A percentile compares a stretch with the other conserved stretches of the same genome.
These are phyloP conservation scores for Phlyctochytrium planicorne DNA, from an alignment of 192 early-diverging fungal genomes.

Conservation along the genomic window DNA sequence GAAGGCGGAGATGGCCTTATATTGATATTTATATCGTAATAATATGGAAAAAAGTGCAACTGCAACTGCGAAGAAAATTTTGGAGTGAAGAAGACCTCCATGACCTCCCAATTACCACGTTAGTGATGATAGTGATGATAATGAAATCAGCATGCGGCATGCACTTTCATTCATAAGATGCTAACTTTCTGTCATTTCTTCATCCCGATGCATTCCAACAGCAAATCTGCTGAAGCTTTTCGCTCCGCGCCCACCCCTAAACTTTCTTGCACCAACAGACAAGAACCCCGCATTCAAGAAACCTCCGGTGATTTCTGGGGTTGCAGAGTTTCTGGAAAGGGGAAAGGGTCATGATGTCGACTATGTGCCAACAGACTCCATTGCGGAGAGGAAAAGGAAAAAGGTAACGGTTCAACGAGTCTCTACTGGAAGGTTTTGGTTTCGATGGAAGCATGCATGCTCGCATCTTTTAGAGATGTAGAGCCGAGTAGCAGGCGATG, in stretches of 20 bases:
- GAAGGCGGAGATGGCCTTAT: constrained; percentile 13
- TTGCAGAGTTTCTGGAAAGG: constrained; percentile 58
- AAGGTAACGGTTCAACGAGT: too few species aligned
- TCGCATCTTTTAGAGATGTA: too few species aligned
- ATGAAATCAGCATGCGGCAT: neutral
- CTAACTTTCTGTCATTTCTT: neutral
- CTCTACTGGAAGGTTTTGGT: neutral
- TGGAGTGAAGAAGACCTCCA: neutral
- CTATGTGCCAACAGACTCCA: constrained; percentile 69
- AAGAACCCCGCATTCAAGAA: constrained; percentile 55
- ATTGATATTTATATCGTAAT: neutral
- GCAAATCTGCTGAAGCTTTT: constrained; percentile 77
- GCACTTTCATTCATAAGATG: neutral
- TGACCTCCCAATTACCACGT: constrained; percentile 35
- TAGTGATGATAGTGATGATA: neutral
- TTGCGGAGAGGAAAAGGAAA: constrained; percentile 66
- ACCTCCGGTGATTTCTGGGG: constrained; percentile 52
- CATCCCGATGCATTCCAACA: constrained; percentile 38
- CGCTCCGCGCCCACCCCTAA: constrained; percentile 77
- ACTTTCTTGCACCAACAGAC: constrained; percentile 65
- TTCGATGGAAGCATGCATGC: too few species aligned
- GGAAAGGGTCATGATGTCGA: constrained; percentile 62
- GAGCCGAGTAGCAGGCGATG: too few species aligned
- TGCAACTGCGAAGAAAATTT: neutral
- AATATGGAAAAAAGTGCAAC: neutral